Evolutionary conservation across 345 rosid genomes (phyloP), one percentile per base, ranked within the genome.

Genomic region (Lagerstroemia speciosa): DNA sequence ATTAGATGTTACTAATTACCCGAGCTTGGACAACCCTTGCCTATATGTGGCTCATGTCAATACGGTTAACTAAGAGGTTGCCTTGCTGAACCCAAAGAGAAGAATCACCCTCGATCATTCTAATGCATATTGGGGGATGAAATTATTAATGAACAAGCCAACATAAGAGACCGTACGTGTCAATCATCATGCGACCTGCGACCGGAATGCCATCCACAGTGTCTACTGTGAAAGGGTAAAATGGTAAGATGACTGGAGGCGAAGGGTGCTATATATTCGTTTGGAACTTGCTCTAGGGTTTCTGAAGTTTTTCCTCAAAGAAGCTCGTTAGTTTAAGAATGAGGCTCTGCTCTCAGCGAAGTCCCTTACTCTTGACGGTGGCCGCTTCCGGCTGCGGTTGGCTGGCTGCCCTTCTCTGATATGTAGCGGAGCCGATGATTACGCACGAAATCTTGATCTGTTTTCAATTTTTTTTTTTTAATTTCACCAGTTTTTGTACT

Each of bases 341-440:
- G 60, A n/a, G 60, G 60, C 24, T 53, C 60, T 53, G 60, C 60
- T 53, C 60, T 53, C 60, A 53, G 60, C 8, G 60, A n/a, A 8
- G 29, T 5, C 29, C 6, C 24, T 15, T n/a, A n/a, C n/a, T n/a
- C n/a, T n/a, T n/a, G n/a, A 14, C 24, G 29, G 11, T 22, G 60
- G 30, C 60, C 14, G n/a, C 30, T 14, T 5, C 29, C 60, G 29
- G n/a, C 60, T 53, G 10, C 60, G 60, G 60, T 11, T 22, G 55
- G 8, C 6, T 19, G 55, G n/a, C 5, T 19, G 29, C 29, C 60
- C 29, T n/a, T 53, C 60, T 53, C 60, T 53, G 60, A 53, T 53
- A 8, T n/a, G 60, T 5, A n/a, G 60, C 60, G 60, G 60, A n/a
- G 29, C 60, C 60, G 60, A n/a, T 53, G 60, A 53, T 53, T 53